Base-by-base conservation (phyloP, 305 asterid species). In the Solanum chacoense region DNA sequence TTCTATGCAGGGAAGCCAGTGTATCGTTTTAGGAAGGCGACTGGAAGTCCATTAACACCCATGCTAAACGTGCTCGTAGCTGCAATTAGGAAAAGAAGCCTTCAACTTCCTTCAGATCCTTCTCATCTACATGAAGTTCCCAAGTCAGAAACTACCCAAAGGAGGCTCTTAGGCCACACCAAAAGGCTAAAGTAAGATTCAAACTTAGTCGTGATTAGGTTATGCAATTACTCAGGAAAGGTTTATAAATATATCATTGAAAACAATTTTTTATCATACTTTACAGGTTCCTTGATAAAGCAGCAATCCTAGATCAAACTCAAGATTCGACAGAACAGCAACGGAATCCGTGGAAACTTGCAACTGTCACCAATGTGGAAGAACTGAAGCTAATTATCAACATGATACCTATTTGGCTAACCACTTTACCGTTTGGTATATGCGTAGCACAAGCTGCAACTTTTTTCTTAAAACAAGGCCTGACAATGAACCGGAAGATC, bases 31-130 rank as follows among this genome's bases (percentile, higher is more conserved):
- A 91, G 92, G 90, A 93, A 92, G 35, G 93, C 95, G 36, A 92
- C 93, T 16, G 95, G 95, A 72, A 95, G 98, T 92, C 98, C 98
- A 45, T 92, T 95, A 76, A 94, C 95, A 22, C 90, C 93, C 91
- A 91, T 95, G 92, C 94, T 94, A 45, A 95, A 95, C 32, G 96
- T 94, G 90, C 90, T 93, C 59, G 93, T 91, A 11, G 94, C 96
- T 87, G 94, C 98, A 59, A 74, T 63, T 22, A 90, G 92, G 89
- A 95, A 95, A 89, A 89, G 95, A 42, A 72, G 50, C 6, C 73
- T 45, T 16, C 84, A 28, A 26, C 74, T 32, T 34, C 88, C 69
- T 26, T 40, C 36, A 8, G 45, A 80, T 80, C 85, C 67, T 40
- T 40, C 37, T 40, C 67, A 80, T 80, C 67, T 80, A 24, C 67